Evolutionary conservation across 108 stramenopile genomes (phyloP), one percentile per base, ranked within the genome.

Genomic region (Mediolabrus comicus): DNA sequence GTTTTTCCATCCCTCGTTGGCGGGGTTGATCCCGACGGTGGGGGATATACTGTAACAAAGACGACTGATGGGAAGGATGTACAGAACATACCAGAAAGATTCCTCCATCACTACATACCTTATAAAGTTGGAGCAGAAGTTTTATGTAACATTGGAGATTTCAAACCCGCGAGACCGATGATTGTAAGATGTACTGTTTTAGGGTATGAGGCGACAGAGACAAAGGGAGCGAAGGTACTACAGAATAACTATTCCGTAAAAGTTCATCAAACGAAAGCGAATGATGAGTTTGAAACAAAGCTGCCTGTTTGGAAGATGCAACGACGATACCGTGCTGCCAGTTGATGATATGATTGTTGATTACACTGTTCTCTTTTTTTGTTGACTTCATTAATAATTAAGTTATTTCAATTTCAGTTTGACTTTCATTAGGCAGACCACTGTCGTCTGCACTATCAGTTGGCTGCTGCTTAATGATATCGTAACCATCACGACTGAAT

Each of bases 241-340:
- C 74, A 67, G 59, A 65, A 64, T 17, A 27, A 49, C 5, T 74
- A 74, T 57, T 32, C 36, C 49, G 72, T 74, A 43, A 55, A 49
- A 17, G 59, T 74, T 19, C 55, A 74, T 25, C 65, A 56, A 14
- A 66, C 65, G 0, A 74, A 35, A 52, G 51, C 25, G 28, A 66
- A 74, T 60, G 65, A 66, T 14, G 73, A 66, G 46, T 74, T 66
- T 60, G 56, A 54, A 0, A 66, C 65, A 19, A 38, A 7, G 22
- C 16, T 74, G 6, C 73, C 73, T 31, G 73, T 74, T 26, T 74
- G 73, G 73, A 74, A 74, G 58, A 26, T 74, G 58, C 73, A 74
- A 55, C 36, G 73, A 35, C 73, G 59, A 61, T 67, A 74, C 46
- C 31, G 36, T 38, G 33, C 9, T 38, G 36, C 36, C 9, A 13